phyloP scores from a whole-genome alignment of 1,139 yeast species.

The Scheffersomyces stambukii region DNA sequence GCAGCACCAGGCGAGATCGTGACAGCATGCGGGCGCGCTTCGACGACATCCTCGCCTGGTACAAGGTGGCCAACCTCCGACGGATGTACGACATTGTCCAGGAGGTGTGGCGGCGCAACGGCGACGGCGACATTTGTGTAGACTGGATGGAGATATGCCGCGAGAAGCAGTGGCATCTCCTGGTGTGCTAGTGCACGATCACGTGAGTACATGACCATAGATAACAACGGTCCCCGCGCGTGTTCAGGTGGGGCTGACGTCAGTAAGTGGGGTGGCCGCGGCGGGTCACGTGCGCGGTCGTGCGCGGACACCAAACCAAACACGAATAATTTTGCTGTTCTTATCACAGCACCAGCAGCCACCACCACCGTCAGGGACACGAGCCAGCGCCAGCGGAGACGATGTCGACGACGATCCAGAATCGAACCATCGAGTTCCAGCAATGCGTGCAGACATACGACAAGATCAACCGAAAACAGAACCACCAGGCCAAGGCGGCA shows the following conservation, averaged over 20 bases:
- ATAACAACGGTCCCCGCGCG: too few relatives aligned
- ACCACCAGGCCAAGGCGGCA: constrained; percentile 3
- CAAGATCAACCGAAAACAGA: constrained; percentile 46
- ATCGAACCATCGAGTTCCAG: constrained; percentile 81
- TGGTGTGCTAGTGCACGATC: constrained; percentile 13
- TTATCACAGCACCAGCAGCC: too few relatives aligned
- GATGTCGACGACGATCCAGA: constrained; percentile 49
- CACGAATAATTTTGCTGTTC: too few relatives aligned
- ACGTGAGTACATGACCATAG: too few relatives aligned
- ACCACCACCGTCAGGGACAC: too few relatives aligned
- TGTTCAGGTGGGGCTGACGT: too few relatives aligned
- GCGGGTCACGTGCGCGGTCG: too few relatives aligned
- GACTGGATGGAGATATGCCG: constrained; percentile 30
- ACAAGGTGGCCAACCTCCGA: constrained; percentile 25
- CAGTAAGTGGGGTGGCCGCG: too few relatives aligned
- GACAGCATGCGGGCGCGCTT: constrained; percentile 19
- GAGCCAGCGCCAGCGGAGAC: too few relatives aligned
- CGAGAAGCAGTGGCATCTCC: constrained; percentile 25
- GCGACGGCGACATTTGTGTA: constrained; percentile 17
- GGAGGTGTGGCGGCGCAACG: constrained; percentile 25
- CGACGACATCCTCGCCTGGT: constrained; percentile 15
- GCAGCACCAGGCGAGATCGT: constrained; percentile 23
- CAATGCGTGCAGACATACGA: constrained; percentile 75
- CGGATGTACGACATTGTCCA: constrained; percentile 22
- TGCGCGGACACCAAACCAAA: too few relatives aligned